A percentile compares a stretch with the other conserved stretches of the same genome.
These are phyloP conservation scores for Fabrea salina DNA, from an alignment of 169 alveolate genomes.

Conservation along the genomic window DNA sequence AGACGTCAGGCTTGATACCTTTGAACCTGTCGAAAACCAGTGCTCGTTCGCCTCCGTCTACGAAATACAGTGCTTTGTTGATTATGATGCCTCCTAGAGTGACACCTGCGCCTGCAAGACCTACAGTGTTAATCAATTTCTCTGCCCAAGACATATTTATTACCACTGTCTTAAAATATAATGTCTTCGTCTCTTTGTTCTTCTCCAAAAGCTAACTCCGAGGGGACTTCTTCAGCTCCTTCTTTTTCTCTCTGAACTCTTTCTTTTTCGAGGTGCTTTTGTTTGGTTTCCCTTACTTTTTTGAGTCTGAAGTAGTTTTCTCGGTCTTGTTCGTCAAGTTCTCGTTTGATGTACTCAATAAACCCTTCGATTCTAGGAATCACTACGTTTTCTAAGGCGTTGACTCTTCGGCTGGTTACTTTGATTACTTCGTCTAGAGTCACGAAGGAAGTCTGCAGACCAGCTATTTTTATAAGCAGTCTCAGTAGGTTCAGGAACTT, in stretches of 20 bases:
- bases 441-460: constrained; percentile 81
- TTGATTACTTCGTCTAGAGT: constrained; percentile 94
- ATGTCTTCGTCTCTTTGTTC: constrained; percentile 7
- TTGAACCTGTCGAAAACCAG: constrained; percentile 90
- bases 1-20: constrained; percentile 41
- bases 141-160: no score
- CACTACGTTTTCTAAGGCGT: constrained; percentile 95
- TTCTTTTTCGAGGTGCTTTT: constrained; percentile 53
- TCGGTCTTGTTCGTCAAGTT: constrained; percentile 93
- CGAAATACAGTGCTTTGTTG: constrained; percentile 27
- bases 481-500: constrained; percentile 59
- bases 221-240: constrained; percentile 17
- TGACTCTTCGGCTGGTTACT: constrained; percentile 95
- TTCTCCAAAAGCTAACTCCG: not conserved
- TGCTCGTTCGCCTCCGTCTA: constrained; percentile 95
- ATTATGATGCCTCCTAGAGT: not conserved
- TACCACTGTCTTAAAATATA: no score
- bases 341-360: constrained; percentile 90
- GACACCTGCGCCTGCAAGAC: not conserved
- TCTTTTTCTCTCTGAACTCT: constrained; percentile 32
- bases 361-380: constrained; percentile 90
- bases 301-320: constrained; percentile 92
- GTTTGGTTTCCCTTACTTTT: constrained; percentile 54
- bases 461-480: constrained; percentile 57
- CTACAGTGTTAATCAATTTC: no score